Base-by-base conservation (phyloP, 2,329 filamentous ascomycete genomes). In the Nannizziopsis barbatae region DNA sequence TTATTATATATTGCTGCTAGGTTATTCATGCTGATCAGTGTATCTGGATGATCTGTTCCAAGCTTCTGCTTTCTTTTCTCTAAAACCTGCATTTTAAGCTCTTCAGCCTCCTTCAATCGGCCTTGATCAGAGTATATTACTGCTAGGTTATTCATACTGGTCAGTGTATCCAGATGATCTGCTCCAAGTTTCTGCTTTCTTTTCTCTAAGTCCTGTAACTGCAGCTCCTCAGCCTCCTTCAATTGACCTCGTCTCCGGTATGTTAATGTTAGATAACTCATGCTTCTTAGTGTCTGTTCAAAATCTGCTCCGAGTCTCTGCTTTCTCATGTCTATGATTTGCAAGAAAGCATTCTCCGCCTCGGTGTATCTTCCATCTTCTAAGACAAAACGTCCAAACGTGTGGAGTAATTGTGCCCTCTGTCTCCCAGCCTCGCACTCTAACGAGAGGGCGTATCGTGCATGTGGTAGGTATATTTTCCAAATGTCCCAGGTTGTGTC, bases 21-120 rank as follows among this genome's bases (percentile, higher is more conserved):
- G 30, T 50, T 55, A 22, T 47, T 50, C 52, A 59, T 56, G 22
- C 49, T 59, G 11, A 11, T 45, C 12, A 60, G 50, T 4, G 60
- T 62, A 15, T 54, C 35, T 17, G 52, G 56, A 51, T 62, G 56
- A 31, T 62, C 55, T 11, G 44, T 20, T 2, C 58, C 58, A 11
- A 59, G 50, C 20, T 53, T 31, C 36, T 35, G 52, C 32, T 56
- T 50, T 2, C 44, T 51, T 5, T 48, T 50, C 42, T 52, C 50
- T 20, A 61, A 30, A n/a, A 53, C 49, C 40, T 51, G 49, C 38
- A 46, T 17, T 27, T 55, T 18, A 8, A 61, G 46, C 33, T 51
- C 48, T 45, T 58, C 55, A 12, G 56, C 57, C 47, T 53, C 48
- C 31, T 50, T 52, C 38, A 50, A 56, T 43, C 47, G 49, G 42